A percentile compares a stretch with the other conserved stretches of the same genome.
Conservation (phyloP, 129 eudicot genomes). For the Lactuca saligna region DNA sequence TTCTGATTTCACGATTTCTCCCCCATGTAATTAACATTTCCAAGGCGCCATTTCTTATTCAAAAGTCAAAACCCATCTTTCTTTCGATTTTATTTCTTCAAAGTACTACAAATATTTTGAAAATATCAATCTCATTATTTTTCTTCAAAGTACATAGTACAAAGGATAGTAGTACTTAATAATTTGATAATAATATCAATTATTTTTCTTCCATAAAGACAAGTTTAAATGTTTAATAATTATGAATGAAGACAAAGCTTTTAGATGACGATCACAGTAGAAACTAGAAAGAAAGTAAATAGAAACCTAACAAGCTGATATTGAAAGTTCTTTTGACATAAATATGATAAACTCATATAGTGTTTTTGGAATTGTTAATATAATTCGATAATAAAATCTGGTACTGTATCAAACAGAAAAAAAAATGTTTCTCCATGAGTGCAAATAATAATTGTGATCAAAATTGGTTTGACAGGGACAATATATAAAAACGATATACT, state of each 20-base stretch:
- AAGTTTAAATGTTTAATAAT: too few relatives aligned
- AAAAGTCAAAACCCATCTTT: background rate
- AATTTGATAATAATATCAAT: background rate
- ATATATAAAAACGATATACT: too few relatives aligned
- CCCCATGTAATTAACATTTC: background rate
- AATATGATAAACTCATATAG: too few relatives aligned
- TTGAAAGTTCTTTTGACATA: too few relatives aligned
- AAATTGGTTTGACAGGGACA: too few relatives aligned
- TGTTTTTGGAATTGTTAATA: too few relatives aligned
- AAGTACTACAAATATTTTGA: background rate
- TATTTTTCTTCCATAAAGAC: background rate
- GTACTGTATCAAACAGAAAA: too few relatives aligned
- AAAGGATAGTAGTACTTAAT: background rate
- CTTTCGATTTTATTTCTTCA: background rate
- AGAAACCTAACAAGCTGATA: background rate
- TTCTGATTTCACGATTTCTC: conserved; percentile 19
- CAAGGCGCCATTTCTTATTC: conserved; percentile 14
- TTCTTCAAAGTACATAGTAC: background rate
- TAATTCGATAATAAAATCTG: too few relatives aligned
- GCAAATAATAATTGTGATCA: too few relatives aligned
- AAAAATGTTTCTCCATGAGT: too few relatives aligned
- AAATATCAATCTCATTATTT: background rate
- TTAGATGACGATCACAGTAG: background rate
- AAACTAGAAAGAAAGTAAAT: background rate
- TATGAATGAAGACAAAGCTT: background rate